Percentiles rank a stretch among this genome's conserved stretches.
These are phyloP conservation scores for Backusella mclennaniae DNA, from an alignment of 192 early-diverging fungal species.

Conservation along the genomic window DNA sequence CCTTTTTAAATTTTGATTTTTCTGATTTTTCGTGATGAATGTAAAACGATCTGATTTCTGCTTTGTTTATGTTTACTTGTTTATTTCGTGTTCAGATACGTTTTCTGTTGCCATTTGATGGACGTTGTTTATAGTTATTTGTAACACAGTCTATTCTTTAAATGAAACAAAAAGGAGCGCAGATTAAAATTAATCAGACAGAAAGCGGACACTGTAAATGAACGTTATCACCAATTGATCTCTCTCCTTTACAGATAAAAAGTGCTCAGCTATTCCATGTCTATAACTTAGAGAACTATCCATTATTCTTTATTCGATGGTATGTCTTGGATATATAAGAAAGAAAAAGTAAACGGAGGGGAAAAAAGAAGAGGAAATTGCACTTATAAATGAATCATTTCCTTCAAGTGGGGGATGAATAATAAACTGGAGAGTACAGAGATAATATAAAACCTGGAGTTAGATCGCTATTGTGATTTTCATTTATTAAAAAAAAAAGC, in stretches of 20 bases:
- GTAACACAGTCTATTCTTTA: background rate
- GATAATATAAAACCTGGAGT: background rate
- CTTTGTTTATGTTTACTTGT: background rate
- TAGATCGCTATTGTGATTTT: background rate
- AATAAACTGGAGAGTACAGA: background rate
- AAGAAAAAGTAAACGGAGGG: background rate
- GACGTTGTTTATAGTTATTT: background rate
- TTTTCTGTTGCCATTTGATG: background rate
- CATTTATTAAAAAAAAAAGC: background rate
- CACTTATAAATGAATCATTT: background rate
- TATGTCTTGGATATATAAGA: background rate
- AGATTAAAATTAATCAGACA: background rate
- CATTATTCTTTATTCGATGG: no score
- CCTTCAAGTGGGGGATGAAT: background rate
- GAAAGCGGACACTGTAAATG: background rate
- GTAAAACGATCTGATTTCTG: background rate
- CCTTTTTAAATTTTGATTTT: background rate
- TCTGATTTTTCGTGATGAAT: background rate
- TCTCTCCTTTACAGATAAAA: background rate
- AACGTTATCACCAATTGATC: background rate
- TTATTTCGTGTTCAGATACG: background rate
- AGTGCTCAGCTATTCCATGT: background rate
- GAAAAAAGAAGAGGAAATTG: background rate
- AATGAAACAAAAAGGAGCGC: slow-evolving; percentile 5
- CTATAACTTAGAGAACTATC: background rate